Evolutionary conservation across 2,329 filamentous ascomycete genomes (phyloP).

Genomic region (Pseudophaeomoniella oleicola): DNA sequence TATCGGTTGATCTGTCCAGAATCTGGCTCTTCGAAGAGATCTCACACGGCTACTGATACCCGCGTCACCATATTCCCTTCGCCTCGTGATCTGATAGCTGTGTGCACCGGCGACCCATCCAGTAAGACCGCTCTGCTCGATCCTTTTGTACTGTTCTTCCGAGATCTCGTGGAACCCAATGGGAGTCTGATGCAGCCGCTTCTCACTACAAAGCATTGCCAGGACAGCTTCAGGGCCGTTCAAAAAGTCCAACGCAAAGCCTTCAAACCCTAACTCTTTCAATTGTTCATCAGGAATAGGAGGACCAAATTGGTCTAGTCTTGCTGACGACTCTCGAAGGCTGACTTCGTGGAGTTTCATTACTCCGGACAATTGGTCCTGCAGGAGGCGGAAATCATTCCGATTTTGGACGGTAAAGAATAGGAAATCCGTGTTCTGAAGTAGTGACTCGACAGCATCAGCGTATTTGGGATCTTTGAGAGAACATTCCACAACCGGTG

Average conservation of each 20-base stretch:
- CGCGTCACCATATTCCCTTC: conserved; percentile 64
- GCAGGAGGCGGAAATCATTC: conserved; percentile 61
- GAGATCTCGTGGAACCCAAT: conserved; percentile 49
- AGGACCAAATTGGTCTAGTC: conserved; percentile 38
- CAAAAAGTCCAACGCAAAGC: conserved; percentile 65
- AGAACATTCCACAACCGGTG: conserved; percentile 66
- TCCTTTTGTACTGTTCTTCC: conserved; percentile 52
- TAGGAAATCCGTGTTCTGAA: conserved; percentile 39
- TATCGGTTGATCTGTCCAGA: conserved; percentile 66
- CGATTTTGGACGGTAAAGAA: conserved; percentile 62
- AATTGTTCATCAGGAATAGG: conserved; percentile 44
- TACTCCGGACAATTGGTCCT: conserved; percentile 45
- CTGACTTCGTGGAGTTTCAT: conserved; percentile 56
- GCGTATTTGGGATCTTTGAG: conserved; percentile 58
- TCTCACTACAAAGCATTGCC: conserved; percentile 71
- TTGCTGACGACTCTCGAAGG: conserved; percentile 47
- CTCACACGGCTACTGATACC: conserved; percentile 57
- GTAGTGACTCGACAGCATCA: conserved; percentile 42
- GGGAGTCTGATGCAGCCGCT: conserved; percentile 52
- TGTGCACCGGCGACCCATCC: conserved; percentile 57
- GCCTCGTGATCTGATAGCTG: conserved; percentile 50
- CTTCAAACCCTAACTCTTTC: conserved; percentile 51
- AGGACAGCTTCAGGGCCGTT: conserved; percentile 71
- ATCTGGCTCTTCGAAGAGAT: conserved; percentile 43
- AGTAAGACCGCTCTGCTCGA: conserved; percentile 44